Conservation (phyloP, 2,329 filamentous ascomycete genomes). For the Talaromyces funiculosus region DNA sequence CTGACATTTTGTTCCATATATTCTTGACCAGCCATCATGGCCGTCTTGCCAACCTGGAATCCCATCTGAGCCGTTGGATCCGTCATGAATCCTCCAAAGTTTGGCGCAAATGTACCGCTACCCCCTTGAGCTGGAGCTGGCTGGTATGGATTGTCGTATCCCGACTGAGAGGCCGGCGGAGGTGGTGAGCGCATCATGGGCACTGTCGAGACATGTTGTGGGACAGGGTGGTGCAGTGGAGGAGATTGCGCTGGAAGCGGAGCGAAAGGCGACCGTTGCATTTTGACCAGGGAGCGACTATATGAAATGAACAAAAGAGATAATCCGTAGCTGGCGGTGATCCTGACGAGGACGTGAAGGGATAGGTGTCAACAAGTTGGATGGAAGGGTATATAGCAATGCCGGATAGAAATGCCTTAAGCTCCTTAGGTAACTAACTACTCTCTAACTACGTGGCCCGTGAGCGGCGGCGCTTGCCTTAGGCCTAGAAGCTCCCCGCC, state of each 20-base stretch:
- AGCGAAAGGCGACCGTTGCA: constrained; percentile 82
- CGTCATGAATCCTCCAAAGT: constrained; percentile 89
- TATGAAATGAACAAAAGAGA: neutral
- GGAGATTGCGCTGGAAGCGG: constrained; percentile 72
- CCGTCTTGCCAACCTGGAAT: constrained; percentile 86
- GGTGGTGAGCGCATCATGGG: constrained; percentile 94
- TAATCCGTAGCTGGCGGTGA: neutral
- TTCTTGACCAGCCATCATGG: constrained; percentile 85
- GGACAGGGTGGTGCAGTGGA: constrained; percentile 92
- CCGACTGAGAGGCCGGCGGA: constrained; percentile 63
- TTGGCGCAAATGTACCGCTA: constrained; percentile 43
- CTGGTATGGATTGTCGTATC: constrained; percentile 48
- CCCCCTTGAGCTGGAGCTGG: constrained; percentile 39
- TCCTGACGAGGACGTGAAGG: neutral
- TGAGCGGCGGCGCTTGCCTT: neutral
- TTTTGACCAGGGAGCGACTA: constrained; percentile 33
- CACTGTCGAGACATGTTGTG: constrained; percentile 96
- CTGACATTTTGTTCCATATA: constrained; percentile 92
- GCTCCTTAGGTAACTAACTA: neutral
- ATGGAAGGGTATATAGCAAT: neutral
- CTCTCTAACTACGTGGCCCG: neutral
- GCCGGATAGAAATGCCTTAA: neutral
- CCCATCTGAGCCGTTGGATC: constrained; percentile 94
- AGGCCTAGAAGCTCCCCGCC: constrained; percentile 6
- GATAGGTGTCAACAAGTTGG: constrained; percentile 1